Evolutionary conservation across 768 basidiomycete species (phyloP).

Genomic region (Termitomyces sp.): DNA sequence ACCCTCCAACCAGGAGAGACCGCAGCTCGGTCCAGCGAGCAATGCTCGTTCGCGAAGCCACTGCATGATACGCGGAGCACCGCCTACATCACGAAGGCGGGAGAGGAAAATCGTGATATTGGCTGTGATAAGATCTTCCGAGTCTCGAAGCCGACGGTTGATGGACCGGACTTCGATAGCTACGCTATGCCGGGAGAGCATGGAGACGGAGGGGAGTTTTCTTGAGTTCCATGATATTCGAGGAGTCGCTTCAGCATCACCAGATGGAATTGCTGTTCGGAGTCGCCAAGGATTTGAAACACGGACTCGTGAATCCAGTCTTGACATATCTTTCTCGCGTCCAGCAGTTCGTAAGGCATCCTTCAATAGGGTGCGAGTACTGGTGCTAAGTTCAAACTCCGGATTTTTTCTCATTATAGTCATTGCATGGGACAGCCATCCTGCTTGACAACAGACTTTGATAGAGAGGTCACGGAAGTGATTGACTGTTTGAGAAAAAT

Average conservation of each 20-base stretch:
- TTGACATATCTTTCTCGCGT: background rate
- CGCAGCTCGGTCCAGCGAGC: background rate
- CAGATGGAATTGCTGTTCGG: background rate
- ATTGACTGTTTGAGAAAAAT: background rate
- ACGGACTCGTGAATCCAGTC: background rate
- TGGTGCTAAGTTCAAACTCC: conserved; percentile 3
- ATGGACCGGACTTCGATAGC: conserved; percentile 5
- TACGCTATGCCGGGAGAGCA: background rate
- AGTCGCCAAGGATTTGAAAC: background rate
- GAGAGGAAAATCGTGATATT: conserved; percentile 4
- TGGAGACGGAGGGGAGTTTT: no score
- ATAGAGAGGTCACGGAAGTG: conserved; percentile 7
- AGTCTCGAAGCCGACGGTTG: background rate
- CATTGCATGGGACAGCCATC: conserved; percentile 14
- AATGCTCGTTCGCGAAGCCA: conserved; percentile 8
- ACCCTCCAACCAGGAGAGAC: conserved; percentile 8
- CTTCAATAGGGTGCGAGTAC: conserved; percentile 6
- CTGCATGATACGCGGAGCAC: background rate
- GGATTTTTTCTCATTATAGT: conserved; percentile 1
- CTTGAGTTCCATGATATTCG: background rate
- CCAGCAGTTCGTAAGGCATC: conserved; percentile 1
- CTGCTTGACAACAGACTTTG: conserved; percentile 12
- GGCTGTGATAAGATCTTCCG: background rate
- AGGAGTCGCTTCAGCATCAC: background rate
- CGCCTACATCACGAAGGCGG: conserved; percentile 5